Evolutionary conservation across 345 rosid species (phyloP).

Genomic region (Populus pruinosa): DNA sequence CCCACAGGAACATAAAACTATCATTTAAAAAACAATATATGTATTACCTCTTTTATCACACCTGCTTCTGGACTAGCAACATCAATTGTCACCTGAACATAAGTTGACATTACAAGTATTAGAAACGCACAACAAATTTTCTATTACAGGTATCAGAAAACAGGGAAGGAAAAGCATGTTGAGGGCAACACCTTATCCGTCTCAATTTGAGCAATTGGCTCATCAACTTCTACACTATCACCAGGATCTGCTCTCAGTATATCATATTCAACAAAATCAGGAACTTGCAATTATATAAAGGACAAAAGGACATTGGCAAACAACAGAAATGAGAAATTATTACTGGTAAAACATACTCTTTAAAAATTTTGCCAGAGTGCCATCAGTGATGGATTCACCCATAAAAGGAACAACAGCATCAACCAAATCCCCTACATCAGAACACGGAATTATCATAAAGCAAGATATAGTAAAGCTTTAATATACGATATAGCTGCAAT

Average conservation of each 20-base stretch:
- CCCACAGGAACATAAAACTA: background rate
- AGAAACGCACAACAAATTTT: background rate
- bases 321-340: background rate
- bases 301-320: background rate
- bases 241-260: conserved; percentile 68
- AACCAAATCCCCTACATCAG: conserved; percentile 50
- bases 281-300: background rate
- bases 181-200: conserved; percentile 70
- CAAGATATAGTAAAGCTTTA: background rate
- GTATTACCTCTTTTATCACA: conserved; percentile 63
- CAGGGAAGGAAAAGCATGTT: background rate
- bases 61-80: conserved; percentile 86
- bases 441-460: background rate
- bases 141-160: background rate
- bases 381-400: conserved; percentile 90
- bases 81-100: conserved; percentile 71
- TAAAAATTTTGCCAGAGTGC: conserved; percentile 64
- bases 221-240: conserved; percentile 81
- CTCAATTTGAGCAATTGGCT: conserved; percentile 93
- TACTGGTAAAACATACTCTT: conserved; percentile 48
- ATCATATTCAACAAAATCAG: conserved; percentile 12
- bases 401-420: conserved; percentile 81
- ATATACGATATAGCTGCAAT: background rate
- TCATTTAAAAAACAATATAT: background rate
- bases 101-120: background rate